A percentile compares a stretch with the other conserved stretches of the same genome.
These are phyloP conservation scores for Rhypophila decipiens DNA, from an alignment of 495 filamentous ascomycete species.

Conservation along the genomic window DNA sequence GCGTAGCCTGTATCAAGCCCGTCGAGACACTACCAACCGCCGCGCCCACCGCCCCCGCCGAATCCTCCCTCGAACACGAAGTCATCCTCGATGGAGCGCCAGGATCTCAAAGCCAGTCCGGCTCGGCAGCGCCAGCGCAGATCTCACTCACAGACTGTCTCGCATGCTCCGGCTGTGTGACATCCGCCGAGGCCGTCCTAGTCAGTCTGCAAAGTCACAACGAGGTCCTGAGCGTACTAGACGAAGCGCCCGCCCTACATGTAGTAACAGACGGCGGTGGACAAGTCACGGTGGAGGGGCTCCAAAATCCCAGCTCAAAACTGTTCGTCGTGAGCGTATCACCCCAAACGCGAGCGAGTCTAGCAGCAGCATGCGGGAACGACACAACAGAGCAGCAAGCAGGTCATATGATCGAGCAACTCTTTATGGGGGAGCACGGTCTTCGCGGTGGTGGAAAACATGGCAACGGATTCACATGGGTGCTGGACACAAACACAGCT, in stretches of 20 bases:
- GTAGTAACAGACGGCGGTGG: slow-evolving; percentile 17
- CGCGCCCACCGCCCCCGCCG: slow-evolving; percentile 9
- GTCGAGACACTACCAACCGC: slow-evolving; percentile 74
- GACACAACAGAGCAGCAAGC: slow-evolving; percentile 66
- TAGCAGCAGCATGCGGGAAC: slow-evolving; percentile 77
- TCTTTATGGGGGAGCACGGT: slow-evolving; percentile 65
- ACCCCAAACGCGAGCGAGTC: slow-evolving; percentile 78
- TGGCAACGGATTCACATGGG: slow-evolving; percentile 74
- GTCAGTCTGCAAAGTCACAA: slow-evolving; percentile 87
- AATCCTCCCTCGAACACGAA: slow-evolving; percentile 58
- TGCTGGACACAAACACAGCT: slow-evolving; percentile 78
- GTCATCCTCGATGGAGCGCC: slow-evolving; percentile 85
- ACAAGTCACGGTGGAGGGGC: slow-evolving; percentile 24
- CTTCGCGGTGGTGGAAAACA: slow-evolving; percentile 61
- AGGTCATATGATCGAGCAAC: slow-evolving; percentile 72
- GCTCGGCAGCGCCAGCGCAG: slow-evolving; percentile 55
- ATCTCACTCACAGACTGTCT: slow-evolving; percentile 97
- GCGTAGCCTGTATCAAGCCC: slow-evolving; percentile 96
- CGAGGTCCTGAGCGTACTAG: slow-evolving; percentile 79
- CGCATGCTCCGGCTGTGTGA: slow-evolving; percentile 96
- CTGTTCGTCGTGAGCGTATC: slow-evolving; percentile 88
- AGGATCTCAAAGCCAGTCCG: slow-evolving; percentile 18
- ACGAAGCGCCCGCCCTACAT: slow-evolving; percentile 52
- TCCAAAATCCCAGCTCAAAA: slow-evolving; percentile 45
- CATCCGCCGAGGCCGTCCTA: slow-evolving; percentile 90